Percentiles rank a stretch among this genome's conserved stretches.
These are phyloP conservation scores for Lepidium campestre DNA, from an alignment of 441 rosid genomes.

Conservation along the genomic window DNA sequence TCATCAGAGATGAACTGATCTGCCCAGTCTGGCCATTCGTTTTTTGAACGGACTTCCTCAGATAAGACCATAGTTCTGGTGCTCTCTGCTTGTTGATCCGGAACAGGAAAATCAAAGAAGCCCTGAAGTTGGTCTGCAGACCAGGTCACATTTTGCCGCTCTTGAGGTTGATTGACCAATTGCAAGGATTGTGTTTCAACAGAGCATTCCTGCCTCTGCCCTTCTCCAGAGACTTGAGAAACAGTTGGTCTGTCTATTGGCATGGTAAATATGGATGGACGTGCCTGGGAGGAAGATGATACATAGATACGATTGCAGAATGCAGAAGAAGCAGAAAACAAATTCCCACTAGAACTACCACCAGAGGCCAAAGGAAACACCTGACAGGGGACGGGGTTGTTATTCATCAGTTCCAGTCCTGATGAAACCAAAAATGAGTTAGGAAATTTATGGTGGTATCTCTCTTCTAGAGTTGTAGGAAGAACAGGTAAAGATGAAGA, in stretches of 20 bases:
- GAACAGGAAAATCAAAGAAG: slow-evolving; percentile 49
- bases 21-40: slow-evolving; percentile 71
- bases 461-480: slow-evolving; percentile 30
- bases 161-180: slow-evolving; percentile 31
- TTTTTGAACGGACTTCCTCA: slow-evolving; percentile 36
- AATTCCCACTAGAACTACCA: slow-evolving; percentile 27
- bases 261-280: slow-evolving; percentile 37
- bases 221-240: slow-evolving; percentile 27
- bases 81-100: slow-evolving; percentile 40
- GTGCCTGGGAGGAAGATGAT: slow-evolving; percentile 36
- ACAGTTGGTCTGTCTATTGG: not conserved
- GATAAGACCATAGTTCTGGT: slow-evolving; percentile 35
- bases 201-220: slow-evolving; percentile 13
- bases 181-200: slow-evolving; percentile 33
- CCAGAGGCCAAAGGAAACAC: slow-evolving; percentile 35
- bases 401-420: slow-evolving; percentile 42
- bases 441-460: slow-evolving; percentile 31
- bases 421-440: slow-evolving; percentile 41
- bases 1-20: slow-evolving; percentile 61
- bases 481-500: slow-evolving; percentile 41
- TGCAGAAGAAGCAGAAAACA: slow-evolving; percentile 22
- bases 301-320: slow-evolving; percentile 28
- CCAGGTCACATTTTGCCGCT: slow-evolving; percentile 50
- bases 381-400: slow-evolving; percentile 29
- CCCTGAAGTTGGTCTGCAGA: slow-evolving; percentile 41